Evolutionary conservation across 495 filamentous ascomycete species (phyloP), one percentile per base, ranked within the genome.

Genomic region (Xylaria intraflava): DNA sequence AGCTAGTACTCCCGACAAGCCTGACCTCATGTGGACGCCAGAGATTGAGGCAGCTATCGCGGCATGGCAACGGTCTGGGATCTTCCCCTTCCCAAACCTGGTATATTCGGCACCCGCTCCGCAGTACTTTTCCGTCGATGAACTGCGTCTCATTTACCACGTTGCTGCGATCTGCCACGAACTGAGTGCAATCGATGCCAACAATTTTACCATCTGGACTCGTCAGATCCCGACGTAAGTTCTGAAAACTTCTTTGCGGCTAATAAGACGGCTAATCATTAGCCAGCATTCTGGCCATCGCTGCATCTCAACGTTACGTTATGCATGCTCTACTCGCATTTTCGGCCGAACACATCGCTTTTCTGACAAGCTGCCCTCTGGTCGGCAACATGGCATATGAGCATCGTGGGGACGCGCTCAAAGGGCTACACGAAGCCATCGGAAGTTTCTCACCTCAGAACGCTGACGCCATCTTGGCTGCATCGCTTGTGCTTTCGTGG

Each of bases 401-500:
- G 60, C 89, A 96, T 65, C 85, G 88, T 39, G 86, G 85, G 16
- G 76, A 85, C 51, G 92, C 93, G 26, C 73, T 96, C 46, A 89
- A 88, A 59, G 92, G 94, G 19, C 70, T 97, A 22, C 90, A 95
- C 61, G 84, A 87, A 59, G 89, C 89, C 14, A 90, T 96, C 57
- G 83, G 83, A 27, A 75, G 77, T 22, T 97, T 97, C 70, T 95
- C 89, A 7, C 83, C 78, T 58, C 83, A 84, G 35, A 96, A 90
- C 60, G 90, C 88, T 12, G 92, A 98, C 71, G 89, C 92, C 31
- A 85, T 96, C 51, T 78, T 98, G 26, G 93, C 91, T 46, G 89
- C 93, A 23, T 97, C 91, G 11, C 83, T 96, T 30, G 78, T 97
- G 44, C 76, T 98, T 40, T 92, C 92, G 41, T 98, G 94, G 94